A percentile compares a stretch with the other conserved stretches of the same genome.
These are phyloP conservation scores for Hypoxylon lienhwacheense DNA, from an alignment of 495 filamentous ascomycete species.

Conservation along the genomic window DNA sequence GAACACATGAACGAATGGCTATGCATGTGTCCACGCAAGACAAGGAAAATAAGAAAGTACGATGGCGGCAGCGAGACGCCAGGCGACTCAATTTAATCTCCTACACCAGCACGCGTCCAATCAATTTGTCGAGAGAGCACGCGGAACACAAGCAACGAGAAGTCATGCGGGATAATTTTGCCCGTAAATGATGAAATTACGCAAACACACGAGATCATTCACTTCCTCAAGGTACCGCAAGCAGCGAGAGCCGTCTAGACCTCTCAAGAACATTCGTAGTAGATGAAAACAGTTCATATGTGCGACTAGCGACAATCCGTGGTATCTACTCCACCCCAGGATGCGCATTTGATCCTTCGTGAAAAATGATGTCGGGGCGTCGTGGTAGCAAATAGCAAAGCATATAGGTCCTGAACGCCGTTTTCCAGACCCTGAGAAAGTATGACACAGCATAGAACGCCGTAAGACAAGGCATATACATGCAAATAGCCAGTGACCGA, in stretches of 20 bases:
- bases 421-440: constrained; percentile 28
- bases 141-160: too few species aligned
- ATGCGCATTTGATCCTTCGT: constrained; percentile 5
- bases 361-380: constrained; percentile 6
- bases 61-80: neutral
- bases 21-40: neutral
- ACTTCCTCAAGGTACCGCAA: too few species aligned
- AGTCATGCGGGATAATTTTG: too few species aligned
- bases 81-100: too few species aligned
- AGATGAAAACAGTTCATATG: constrained; percentile 7
- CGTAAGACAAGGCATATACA: constrained; percentile 26
- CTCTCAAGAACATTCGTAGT: too few species aligned
- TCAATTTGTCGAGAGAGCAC: too few species aligned
- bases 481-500: constrained; percentile 29
- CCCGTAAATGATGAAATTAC: too few species aligned
- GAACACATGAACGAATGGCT: neutral
- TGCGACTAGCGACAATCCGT: constrained; percentile 12
- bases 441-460: constrained; percentile 34
- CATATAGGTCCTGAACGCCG: constrained; percentile 27
- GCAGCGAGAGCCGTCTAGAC: too few species aligned
- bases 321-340: constrained; percentile 16
- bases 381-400: constrained; percentile 8
- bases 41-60: too few species aligned
- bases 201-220: too few species aligned
- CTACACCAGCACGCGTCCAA: too few species aligned